Evolutionary conservation across 1,284 basidiomycete species (phyloP).

Genomic region (Sphagnurus paluster): DNA sequence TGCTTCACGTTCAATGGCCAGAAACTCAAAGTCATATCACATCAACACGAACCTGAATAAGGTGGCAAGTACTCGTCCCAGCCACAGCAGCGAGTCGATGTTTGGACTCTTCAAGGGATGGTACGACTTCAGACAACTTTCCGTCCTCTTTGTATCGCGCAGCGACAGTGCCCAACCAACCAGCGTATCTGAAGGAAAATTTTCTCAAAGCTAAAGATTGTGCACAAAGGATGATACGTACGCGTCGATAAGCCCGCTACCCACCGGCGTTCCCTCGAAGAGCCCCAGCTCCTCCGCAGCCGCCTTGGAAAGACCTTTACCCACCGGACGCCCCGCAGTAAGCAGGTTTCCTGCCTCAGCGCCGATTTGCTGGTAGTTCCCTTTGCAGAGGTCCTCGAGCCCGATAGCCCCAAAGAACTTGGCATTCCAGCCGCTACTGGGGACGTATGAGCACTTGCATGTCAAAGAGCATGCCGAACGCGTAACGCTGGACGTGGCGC

Average conservation of each 20-base stretch:
- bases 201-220: constrained; percentile 1
- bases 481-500: constrained; percentile 77
- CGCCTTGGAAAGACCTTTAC: constrained; percentile 74
- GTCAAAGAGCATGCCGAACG: constrained; percentile 93
- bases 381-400: constrained; percentile 64
- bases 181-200: constrained; percentile 73
- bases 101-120: constrained; percentile 72
- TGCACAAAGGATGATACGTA: constrained; percentile 30
- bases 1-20: neutral
- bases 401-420: constrained; percentile 88
- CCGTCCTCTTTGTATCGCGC: constrained; percentile 69
- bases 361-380: constrained; percentile 79
- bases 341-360: constrained; percentile 64
- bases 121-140: constrained; percentile 46
- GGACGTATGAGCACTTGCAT: constrained; percentile 98
- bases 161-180: constrained; percentile 98
- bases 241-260: constrained; percentile 95
- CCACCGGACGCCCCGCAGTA: constrained; percentile 92
- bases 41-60: constrained; percentile 66
- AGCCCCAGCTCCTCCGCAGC: constrained; percentile 89
- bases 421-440: constrained; percentile 84
- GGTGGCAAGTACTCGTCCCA: constrained; percentile 95
- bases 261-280: constrained; percentile 87
- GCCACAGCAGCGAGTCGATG: constrained; percentile 91
- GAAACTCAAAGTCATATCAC: neutral